phyloP scores from a whole-genome alignment of 345 rosid species.

The Populus tremula region DNA sequence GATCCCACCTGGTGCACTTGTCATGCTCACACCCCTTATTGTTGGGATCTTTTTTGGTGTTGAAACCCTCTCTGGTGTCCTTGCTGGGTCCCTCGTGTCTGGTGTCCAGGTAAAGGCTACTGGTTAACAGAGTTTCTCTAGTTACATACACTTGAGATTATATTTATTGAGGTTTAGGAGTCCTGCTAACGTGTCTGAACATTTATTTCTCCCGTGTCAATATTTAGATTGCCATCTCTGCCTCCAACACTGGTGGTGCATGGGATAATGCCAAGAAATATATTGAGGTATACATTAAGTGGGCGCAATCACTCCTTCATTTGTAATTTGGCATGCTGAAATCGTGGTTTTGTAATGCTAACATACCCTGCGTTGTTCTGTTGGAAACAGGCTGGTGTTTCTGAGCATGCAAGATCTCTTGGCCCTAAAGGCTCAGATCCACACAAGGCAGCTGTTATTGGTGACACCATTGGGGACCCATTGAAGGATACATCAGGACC shows the following conservation, averaged over 20 bases:
- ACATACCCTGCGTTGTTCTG: background rate
- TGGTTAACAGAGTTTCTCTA: background rate
- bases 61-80: constrained; percentile 32
- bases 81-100: constrained; percentile 45
- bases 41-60: constrained; percentile 29
- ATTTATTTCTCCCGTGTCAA: background rate
- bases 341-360: background rate
- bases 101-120: constrained; percentile 78
- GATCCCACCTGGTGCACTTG: constrained; percentile 98
- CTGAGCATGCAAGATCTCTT: constrained; percentile 81
- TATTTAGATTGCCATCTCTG: constrained; percentile 77
- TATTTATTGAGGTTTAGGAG: background rate
- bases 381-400: constrained; percentile 71
- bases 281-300: constrained; percentile 61
- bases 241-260: constrained; percentile 98
- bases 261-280: constrained; percentile 99
- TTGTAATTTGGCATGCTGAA: background rate
- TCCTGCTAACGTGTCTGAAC: background rate
- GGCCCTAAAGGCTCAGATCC: constrained; percentile 96
- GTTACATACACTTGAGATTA: background rate
- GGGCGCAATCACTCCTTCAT: background rate
- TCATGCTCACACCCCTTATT: constrained; percentile 88
- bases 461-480: constrained; percentile 96
- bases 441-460: constrained; percentile 94
- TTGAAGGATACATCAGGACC: constrained; percentile 98